A percentile compares a stretch with the other conserved stretches of the same genome.
phyloP scores from a whole-genome alignment of 2,329 filamentous ascomycete species.

The Trichoderma sp. region DNA sequence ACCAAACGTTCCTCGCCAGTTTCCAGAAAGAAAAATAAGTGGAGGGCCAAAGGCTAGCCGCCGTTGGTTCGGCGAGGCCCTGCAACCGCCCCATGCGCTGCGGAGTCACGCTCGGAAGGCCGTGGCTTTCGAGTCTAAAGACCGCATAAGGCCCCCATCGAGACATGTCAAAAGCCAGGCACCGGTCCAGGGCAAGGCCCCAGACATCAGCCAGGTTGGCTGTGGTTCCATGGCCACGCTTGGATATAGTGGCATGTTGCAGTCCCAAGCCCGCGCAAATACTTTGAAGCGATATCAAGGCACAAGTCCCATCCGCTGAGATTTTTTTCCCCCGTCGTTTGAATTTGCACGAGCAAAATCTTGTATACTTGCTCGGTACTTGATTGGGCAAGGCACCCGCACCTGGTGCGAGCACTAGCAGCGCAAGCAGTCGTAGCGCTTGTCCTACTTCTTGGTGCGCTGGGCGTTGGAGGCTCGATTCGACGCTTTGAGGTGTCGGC shows the following conservation, averaged over 20 bases:
- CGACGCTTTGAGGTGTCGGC: slow-evolving; percentile 18
- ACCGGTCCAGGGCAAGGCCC: background rate
- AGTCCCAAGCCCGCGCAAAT: background rate
- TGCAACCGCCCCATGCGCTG: slow-evolving; percentile 5
- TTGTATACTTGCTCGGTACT: slow-evolving; percentile 15
- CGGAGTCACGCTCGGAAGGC: background rate
- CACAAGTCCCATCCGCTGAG: too few relatives aligned
- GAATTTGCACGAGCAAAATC: background rate
- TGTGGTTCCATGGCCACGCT: background rate
- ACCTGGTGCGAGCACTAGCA: slow-evolving; percentile 12
- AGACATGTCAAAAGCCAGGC: background rate
- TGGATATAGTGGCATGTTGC: background rate
- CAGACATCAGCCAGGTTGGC: background rate
- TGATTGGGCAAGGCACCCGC: slow-evolving; percentile 19
- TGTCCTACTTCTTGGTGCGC: background rate
- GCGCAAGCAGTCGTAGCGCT: background rate
- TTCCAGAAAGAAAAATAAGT: slow-evolving; percentile 24
- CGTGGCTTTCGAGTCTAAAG: background rate
- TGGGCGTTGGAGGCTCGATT: slow-evolving; percentile 14
- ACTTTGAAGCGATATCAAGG: background rate
- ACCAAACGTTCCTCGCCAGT: slow-evolving; percentile 19
- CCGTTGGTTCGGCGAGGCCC: slow-evolving; percentile 21
- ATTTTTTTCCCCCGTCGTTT: background rate
- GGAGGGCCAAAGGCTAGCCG: slow-evolving; percentile 13
- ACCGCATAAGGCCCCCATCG: background rate